Conservation (phyloP, 805 yeast genomes). For the Candida nanaspora region DNA sequence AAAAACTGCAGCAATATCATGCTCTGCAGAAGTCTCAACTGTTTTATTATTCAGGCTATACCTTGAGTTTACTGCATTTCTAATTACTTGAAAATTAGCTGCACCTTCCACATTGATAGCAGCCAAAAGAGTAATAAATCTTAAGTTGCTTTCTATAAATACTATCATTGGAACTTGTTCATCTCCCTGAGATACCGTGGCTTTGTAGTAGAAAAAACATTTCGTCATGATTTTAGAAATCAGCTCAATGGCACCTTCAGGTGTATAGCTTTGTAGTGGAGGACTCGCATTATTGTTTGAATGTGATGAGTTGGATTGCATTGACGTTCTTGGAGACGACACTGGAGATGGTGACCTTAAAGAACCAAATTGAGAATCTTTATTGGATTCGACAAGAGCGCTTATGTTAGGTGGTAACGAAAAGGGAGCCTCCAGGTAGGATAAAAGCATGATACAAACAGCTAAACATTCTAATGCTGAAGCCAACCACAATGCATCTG, state of each 20-base stretch:
- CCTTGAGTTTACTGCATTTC: neutral
- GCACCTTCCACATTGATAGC: slow-evolving; percentile 42
- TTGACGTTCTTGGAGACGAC: slow-evolving; percentile 44
- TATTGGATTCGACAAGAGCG: slow-evolving; percentile 15
- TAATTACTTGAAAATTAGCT: slow-evolving; percentile 29
- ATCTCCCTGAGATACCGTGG: slow-evolving; percentile 49
- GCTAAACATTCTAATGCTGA: slow-evolving; percentile 81
- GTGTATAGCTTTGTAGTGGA: slow-evolving; percentile 12
- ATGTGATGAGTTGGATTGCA: slow-evolving; percentile 17
- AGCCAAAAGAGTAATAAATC: slow-evolving; percentile 58
- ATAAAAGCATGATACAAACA: slow-evolving; percentile 53
- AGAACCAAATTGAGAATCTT: slow-evolving; percentile 16
- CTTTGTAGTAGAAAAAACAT: slow-evolving; percentile 36
- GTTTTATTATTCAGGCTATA: neutral
- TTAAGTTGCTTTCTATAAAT: slow-evolving; percentile 61
- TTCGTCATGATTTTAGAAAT: slow-evolving; percentile 31
- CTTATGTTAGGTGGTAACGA: slow-evolving; percentile 33
- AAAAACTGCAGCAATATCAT: too few relatives aligned
- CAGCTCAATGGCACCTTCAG: slow-evolving; percentile 25
- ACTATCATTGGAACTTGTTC: slow-evolving; percentile 81
- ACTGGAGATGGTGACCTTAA: slow-evolving; percentile 22
- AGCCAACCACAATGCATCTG: slow-evolving; percentile 84
- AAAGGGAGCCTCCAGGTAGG: slow-evolving; percentile 46
- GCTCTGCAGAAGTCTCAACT: too few relatives aligned
- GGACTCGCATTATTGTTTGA: slow-evolving; percentile 8